Base-by-base conservation (phyloP, 2,329 filamentous ascomycete genomes). In the Verticillium nonalfalfae region DNA sequence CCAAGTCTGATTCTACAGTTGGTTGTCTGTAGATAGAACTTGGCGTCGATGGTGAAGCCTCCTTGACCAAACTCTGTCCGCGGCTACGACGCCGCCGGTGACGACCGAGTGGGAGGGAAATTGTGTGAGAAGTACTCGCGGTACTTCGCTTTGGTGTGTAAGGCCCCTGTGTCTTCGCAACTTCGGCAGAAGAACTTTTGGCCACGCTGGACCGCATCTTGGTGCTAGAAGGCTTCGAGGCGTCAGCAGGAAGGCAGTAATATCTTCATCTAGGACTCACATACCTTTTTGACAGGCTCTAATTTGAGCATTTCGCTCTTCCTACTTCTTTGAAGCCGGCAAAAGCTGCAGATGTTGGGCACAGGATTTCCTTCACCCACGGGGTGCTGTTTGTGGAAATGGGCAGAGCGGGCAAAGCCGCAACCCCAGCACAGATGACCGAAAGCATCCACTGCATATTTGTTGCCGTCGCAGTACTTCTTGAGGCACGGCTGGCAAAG, bases 361-460 rank as follows among this genome's bases (percentile, higher is more conserved):
- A 72, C 65, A 4, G 67, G 64, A 13, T 66, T 70, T 34, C 66
- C 62, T 2, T 60, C 65, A 6, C 56, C 45, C 10, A 74, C 59
- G 4, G 75, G 74, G 60, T 75, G 70, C 21, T 70, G 71, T 4
- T 65, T 60, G 45, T 78, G 76, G 58, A 76, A 78, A 2, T 61
- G 62, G 7, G 59, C 56, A 2, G 76, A 78, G 33, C 76, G 72
- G 26, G 71, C 61, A 26, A 66, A 67, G 14, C 76, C 75, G 35
- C 76, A 78, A 34, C 67, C 67, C 2, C 72, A 72, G 61, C 76
- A 78, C 26, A 75, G 59, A 52, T 66, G 60, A 4, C 59, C 62
- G 31, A 52, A 55, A 10, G 54, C 40, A 3, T 11, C 40, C 15
- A 45, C n/a, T 6, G 58, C 26, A n/a, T 52, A 36, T 9, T 59